phyloP scores from a whole-genome alignment of 371 early-diverging fungal genomes.

The Lichtheimia ornata region DNA sequence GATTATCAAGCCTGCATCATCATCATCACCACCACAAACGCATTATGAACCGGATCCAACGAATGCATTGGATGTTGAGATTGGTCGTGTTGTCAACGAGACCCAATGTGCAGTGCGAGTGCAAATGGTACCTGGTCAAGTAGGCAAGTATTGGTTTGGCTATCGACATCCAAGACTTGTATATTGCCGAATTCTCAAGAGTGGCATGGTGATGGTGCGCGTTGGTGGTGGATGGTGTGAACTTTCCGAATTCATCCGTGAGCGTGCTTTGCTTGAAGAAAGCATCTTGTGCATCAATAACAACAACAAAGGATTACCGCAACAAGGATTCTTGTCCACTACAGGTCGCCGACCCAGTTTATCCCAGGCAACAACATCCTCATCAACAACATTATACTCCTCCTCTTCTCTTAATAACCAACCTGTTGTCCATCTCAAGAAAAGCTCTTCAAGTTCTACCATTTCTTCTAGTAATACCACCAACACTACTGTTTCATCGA shows the following conservation, averaged over 20 bases:
- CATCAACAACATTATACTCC: neutral
- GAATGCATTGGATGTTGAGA: slow-evolving; percentile 69
- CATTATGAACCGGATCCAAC: slow-evolving; percentile 63
- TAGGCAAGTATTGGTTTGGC: slow-evolving; percentile 75
- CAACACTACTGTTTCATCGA: neutral
- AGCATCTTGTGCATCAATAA: slow-evolving; percentile 27
- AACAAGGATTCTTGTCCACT: neutral
- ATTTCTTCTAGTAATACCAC: neutral
- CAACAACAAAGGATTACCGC: slow-evolving; percentile 19
- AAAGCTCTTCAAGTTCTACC: slow-evolving; percentile 1
- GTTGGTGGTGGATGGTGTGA: slow-evolving; percentile 79
- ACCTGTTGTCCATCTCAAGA: slow-evolving; percentile 1
- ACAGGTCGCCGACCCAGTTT: slow-evolving; percentile 6
- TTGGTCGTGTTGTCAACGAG: slow-evolving; percentile 69
- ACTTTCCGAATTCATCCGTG: slow-evolving; percentile 58
- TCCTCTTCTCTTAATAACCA: too few relatives aligned
- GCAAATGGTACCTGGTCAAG: slow-evolving; percentile 58
- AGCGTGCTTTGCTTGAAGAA: slow-evolving; percentile 43
- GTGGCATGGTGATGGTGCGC: slow-evolving; percentile 75
- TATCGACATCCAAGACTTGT: slow-evolving; percentile 63
- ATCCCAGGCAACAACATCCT: neutral
- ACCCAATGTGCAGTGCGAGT: slow-evolving; percentile 41
- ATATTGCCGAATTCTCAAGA: slow-evolving; percentile 69
- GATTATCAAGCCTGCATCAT: neutral
- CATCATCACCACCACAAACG: too few relatives aligned